Evolutionary conservation across 176 grass and related monocot species (phyloP).

Genomic region (Tillandsia fasciculata): DNA sequence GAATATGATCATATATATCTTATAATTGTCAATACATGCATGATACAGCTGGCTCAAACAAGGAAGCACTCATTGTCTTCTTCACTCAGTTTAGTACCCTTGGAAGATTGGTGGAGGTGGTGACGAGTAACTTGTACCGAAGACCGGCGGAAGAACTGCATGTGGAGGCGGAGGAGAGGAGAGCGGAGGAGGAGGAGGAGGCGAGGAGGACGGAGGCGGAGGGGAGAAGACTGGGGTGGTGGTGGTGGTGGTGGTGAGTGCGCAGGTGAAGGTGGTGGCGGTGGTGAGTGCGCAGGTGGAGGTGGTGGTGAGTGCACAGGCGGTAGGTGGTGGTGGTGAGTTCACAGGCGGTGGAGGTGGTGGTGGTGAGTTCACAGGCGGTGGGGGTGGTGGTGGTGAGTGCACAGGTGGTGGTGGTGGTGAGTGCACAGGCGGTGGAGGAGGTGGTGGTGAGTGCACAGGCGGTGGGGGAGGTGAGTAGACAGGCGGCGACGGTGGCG

Average conservation of each 20-base stretch:
- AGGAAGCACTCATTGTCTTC: not conserved
- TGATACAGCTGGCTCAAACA: no score
- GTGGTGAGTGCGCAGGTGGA: not conserved
- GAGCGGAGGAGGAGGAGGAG: not conserved
- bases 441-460: not conserved
- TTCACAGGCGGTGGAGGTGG: not conserved
- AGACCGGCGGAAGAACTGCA: conserved; percentile 27
- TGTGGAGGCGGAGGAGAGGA: not conserved
- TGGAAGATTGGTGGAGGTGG: conserved; percentile 34
- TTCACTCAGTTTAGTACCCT: conserved; percentile 31
- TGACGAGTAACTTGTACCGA: conserved; percentile 11
- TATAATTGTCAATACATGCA: no score
- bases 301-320: not conserved
- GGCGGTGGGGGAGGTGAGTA: not conserved
- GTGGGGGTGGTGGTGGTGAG: not conserved
- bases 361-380: conserved; percentile 1
- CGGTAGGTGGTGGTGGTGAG: not conserved
- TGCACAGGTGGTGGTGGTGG: not conserved
- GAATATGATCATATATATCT: no score
- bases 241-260: not conserved
- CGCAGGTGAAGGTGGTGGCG: no score
- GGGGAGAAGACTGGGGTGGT: not conserved
- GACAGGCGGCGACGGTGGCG: not conserved
- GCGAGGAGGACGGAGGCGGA: conserved; percentile 3
- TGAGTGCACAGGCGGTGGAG: not conserved